Base-by-base conservation (phyloP, 2,329 filamentous ascomycete genomes). In the Fusarium euwallaceae region DNA sequence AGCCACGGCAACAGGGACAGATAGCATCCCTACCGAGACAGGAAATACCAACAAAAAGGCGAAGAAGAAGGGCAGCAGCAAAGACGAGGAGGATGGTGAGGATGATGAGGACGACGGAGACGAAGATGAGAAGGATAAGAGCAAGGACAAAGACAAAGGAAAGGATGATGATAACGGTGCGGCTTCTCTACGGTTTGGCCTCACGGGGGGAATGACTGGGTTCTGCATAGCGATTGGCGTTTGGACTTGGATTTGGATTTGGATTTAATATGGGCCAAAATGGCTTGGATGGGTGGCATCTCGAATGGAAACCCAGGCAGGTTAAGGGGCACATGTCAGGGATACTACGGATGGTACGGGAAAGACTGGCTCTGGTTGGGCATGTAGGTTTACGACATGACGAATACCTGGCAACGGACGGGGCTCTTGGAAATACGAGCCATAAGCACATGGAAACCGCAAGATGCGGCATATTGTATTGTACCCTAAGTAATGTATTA, bases 191-290 rank as follows among this genome's bases (percentile, higher is more conserved):
- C 56, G 64, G 14, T 69, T 72, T 27, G 61, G 43, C 74, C 77
- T 48, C 62, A 76, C 37, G 55, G 74, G 68, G 29, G 71, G 71
- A n/a, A 64, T 78, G 34, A 62, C 71, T 63, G 74, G 70, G 51
- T 72, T 83, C 60, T 85, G 81, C 80, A 83, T 86, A 80, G 82
- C 81, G 76, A 80, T 83, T 74, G 81, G 84, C 80, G 82, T 83
- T 80, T 83, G 81, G 80, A 61, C 82, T 75, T 83, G 67, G 78
- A 70, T 78, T 78, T 77, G 81, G 80, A 61, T 82, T 75, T 83
- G 67, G 78, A 70, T 78, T 78, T 78, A 72, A 76, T 39, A 59
- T 24, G 48, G n/a, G 51, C 32, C 22, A n/a, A 58, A 56, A 71
- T 69, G 43, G 22, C 43, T 61, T 24, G 17, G 24, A 39, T 34